These are phyloP conservation scores for Withania somnifera DNA, from an alignment of 305 asterid genomes.

Conservation along the genomic window DNA sequence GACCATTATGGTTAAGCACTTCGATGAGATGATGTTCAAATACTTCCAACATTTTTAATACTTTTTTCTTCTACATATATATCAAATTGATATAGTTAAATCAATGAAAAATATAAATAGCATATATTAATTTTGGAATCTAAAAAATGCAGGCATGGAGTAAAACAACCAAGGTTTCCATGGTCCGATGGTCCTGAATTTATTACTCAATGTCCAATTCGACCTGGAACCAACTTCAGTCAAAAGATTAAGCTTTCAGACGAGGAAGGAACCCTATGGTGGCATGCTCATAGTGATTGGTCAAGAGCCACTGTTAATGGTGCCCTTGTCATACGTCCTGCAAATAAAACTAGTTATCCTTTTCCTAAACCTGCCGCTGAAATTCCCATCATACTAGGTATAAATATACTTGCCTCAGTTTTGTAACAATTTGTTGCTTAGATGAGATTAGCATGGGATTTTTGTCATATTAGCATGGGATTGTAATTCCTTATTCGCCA, in stretches of 20 bases:
- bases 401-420: not conserved
- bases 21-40: too few species aligned
- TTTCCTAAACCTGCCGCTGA: constrained; percentile 42
- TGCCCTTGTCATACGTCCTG: constrained; percentile 40
- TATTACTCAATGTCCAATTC: constrained; percentile 68
- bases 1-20: too few species aligned
- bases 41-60: too few species aligned
- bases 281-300: constrained; percentile 89
- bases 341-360: constrained; percentile 22
- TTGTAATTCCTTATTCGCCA: too few species aligned
- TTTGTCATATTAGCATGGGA: too few species aligned
- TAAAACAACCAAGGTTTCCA: constrained; percentile 50
- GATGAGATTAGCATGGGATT: too few species aligned
- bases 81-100: too few species aligned
- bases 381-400: constrained; percentile 59
- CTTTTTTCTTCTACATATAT: too few species aligned
- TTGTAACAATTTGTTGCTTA: too few species aligned
- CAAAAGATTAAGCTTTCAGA: constrained; percentile 44
- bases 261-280: constrained; percentile 73
- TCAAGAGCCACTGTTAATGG: constrained; percentile 66
- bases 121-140: too few species aligned
- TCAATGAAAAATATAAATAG: too few species aligned
- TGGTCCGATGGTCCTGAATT: constrained; percentile 81
- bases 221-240: constrained; percentile 41
- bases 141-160: constrained; percentile 48